Evolutionary conservation across 2,329 filamentous ascomycete genomes (phyloP).

Genomic region (Fonsecaea pedrosoi): DNA sequence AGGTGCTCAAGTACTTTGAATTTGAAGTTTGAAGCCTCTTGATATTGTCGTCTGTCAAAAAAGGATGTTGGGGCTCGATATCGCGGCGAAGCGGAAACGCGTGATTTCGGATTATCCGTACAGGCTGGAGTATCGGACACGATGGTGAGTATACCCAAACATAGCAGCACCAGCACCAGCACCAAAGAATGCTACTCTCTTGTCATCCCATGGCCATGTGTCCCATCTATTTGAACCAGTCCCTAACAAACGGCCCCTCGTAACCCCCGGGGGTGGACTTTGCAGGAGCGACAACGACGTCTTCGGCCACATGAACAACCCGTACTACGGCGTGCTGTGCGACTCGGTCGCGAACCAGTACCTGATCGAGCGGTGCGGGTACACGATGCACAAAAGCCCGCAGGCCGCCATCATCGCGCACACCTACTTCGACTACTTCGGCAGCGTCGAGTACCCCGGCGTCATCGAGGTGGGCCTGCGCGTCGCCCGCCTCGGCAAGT

Average conservation of each 20-base stretch:
- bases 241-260: too few relatives aligned
- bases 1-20: too few relatives aligned
- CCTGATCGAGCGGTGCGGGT: conserved; percentile 76
- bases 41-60: too few relatives aligned
- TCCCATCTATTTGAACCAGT: not conserved
- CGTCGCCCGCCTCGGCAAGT: conserved; percentile 82
- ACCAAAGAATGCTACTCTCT: too few relatives aligned
- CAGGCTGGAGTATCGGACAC: conserved; percentile 34
- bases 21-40: too few relatives aligned
- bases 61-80: conserved; percentile 33
- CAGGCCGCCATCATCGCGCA: conserved; percentile 86
- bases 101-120: conserved; percentile 37
- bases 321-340: conserved; percentile 83
- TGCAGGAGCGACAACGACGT: conserved; percentile 89
- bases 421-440: conserved; percentile 84
- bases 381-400: conserved; percentile 71
- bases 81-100: conserved; percentile 37
- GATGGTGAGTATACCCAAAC: conserved; percentile 34
- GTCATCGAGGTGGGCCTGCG: conserved; percentile 81
- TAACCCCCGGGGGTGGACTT: not conserved
- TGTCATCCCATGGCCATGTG: too few relatives aligned
- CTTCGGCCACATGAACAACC: conserved; percentile 94
- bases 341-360: conserved; percentile 91
- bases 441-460: conserved; percentile 79
- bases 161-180: not conserved